phyloP scores from a whole-genome alignment of 352 stramenopile species.

The Phytophthora hybrid region DNA sequence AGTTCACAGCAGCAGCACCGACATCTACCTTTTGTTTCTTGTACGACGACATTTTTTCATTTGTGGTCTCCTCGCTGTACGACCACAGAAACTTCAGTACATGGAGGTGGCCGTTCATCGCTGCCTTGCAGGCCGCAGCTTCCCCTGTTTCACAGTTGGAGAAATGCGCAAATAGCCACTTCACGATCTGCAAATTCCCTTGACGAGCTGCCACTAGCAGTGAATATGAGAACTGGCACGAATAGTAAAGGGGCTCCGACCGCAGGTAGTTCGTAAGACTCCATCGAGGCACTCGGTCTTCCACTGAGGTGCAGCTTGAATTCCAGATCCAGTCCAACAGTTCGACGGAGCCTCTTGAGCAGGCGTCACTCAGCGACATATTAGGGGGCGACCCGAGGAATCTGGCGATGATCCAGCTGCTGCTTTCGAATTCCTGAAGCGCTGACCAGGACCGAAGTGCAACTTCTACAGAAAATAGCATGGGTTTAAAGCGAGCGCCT shows the following conservation, averaged over 20 bases:
- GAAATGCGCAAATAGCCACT: conserved; percentile 15
- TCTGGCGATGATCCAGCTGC: background rate
- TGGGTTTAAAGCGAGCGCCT: too few relatives aligned
- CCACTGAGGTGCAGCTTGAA: background rate
- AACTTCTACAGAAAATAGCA: too few relatives aligned
- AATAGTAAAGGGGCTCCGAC: conserved; percentile 9
- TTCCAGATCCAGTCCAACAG: background rate
- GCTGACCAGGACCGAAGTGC: too few relatives aligned
- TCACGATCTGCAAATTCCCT: conserved; percentile 1
- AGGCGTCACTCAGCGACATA: background rate
- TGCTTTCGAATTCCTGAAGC: too few relatives aligned
- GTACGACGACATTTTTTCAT: background rate
- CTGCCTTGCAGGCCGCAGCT: background rate
- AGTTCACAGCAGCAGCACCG: background rate
- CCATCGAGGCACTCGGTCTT: background rate
- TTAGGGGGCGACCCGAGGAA: background rate
- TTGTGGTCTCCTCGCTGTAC: background rate
- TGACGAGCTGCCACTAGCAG: background rate
- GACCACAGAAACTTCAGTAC: background rate
- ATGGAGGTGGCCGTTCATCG: background rate
- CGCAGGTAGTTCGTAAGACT: conserved; percentile 19
- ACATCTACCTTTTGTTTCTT: background rate
- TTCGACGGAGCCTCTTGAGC: background rate
- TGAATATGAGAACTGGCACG: background rate
- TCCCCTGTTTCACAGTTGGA: background rate